A percentile compares a stretch with the other conserved stretches of the same genome.
These are phyloP conservation scores for Microbotryum scabiosae DNA, from an alignment of 1,284 basidiomycete genomes.

Conservation along the genomic window DNA sequence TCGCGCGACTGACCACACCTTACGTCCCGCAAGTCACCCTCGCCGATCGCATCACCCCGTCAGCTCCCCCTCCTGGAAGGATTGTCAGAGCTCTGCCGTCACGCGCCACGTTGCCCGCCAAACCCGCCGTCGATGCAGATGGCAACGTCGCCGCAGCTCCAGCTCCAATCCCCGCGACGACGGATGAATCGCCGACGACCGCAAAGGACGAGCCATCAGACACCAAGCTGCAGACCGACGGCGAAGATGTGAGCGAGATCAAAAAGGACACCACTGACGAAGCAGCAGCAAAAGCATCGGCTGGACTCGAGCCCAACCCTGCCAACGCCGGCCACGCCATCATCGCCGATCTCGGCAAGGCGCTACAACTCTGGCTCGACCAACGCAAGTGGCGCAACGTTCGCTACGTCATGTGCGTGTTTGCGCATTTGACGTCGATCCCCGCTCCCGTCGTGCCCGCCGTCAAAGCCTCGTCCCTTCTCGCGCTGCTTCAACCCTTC, in stretches of 20 bases:
- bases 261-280: slow-evolving; percentile 38
- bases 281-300: slow-evolving; percentile 39
- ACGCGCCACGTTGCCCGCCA: neutral
- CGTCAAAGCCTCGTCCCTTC: slow-evolving; percentile 20
- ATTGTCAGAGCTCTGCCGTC: neutral
- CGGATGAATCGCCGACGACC: neutral
- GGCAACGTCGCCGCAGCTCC: no score
- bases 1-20: slow-evolving; percentile 50
- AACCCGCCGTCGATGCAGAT: neutral
- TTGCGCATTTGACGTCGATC: slow-evolving; percentile 63
- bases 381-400: slow-evolving; percentile 80
- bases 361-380: slow-evolving; percentile 75
- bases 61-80: neutral
- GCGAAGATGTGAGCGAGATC: slow-evolving; percentile 34
- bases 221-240: slow-evolving; percentile 5
- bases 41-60: slow-evolving; percentile 7
- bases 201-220: neutral
- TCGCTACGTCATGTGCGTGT: slow-evolving; percentile 61
- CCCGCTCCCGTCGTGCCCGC: slow-evolving; percentile 16
- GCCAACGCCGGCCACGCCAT: slow-evolving; percentile 56
- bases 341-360: slow-evolving; percentile 78
- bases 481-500: slow-evolving; percentile 31
- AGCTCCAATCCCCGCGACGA: neutral
- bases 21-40: slow-evolving; percentile 19
- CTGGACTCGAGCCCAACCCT: neutral